phyloP scores from a whole-genome alignment of 2,329 filamentous ascomycete species.

The Alternaria gaisen region DNA sequence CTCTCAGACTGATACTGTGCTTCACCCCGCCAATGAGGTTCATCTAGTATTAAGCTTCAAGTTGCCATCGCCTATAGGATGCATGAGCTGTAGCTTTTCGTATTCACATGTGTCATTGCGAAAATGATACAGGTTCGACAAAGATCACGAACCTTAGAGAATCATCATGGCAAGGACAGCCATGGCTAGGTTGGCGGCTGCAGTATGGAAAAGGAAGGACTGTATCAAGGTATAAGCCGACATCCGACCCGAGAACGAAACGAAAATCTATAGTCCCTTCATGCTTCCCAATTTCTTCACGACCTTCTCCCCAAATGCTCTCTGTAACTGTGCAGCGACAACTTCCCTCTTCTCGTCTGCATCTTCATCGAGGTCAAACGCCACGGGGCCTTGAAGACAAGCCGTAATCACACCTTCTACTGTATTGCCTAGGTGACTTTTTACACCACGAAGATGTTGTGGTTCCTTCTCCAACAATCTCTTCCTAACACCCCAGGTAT shows the following conservation, averaged over 20 bases:
- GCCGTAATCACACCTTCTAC: constrained; percentile 37
- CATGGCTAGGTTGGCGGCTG: background rate
- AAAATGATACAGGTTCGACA: background rate
- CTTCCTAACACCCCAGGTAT: constrained; percentile 50
- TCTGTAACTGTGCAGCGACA: constrained; percentile 42
- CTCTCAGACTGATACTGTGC: background rate
- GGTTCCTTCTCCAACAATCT: constrained; percentile 32
- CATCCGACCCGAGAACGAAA: background rate
- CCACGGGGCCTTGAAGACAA: constrained; percentile 42
- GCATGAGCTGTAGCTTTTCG: background rate
- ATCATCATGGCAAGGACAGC: background rate
- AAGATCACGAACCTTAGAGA: background rate
- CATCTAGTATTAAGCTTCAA: background rate
- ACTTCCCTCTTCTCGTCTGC: constrained; percentile 44
- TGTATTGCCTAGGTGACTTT: constrained; percentile 36
- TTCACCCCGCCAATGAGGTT: background rate
- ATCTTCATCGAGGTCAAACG: constrained; percentile 39
- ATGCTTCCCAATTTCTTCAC: constrained; percentile 40
- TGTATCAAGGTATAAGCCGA: background rate
- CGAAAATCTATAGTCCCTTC: constrained; percentile 24
- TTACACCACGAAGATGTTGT: constrained; percentile 34
- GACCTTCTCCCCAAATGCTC: constrained; percentile 44
- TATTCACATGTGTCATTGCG: background rate
- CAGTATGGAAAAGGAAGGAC: background rate
- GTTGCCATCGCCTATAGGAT: background rate